Evolutionary conservation across 192 early-diverging fungal genomes (phyloP), one percentile per base, ranked within the genome.

Genomic region (Spizellomyces sp.): DNA sequence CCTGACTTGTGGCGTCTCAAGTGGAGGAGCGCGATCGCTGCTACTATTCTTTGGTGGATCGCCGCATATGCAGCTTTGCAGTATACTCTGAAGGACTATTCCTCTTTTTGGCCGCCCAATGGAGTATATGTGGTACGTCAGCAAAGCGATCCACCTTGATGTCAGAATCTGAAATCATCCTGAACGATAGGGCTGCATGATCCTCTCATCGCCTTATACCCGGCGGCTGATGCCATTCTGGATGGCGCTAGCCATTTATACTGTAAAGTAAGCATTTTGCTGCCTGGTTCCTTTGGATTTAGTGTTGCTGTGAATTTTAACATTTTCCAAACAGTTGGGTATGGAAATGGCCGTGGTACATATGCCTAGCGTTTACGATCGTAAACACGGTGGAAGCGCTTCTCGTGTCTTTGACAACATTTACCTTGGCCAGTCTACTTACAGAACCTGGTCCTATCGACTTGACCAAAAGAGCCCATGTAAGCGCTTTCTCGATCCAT

Each of bases 81-180:
- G 5, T 65, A 48, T 47, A 65, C 64, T 17, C 44, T 65, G 15
- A 22, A 65, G n/a, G 64, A 65, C 22, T 65, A 54, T 47, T 65
- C 64, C 12, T 65, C 64, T 45, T 65, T 65, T n/a, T 65, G 64
- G 64, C 64, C 64, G 3, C 64, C 64, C 4, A 65, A 65, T 42
- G 64, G 64, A 12, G 22, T 65, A 48, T 65, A 65, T 22, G 64
- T 65, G 27, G 27, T 36, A 36, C 27, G 27, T 36, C 27, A 36
- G 27, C 27, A 36, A 36, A 36, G 27, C 0, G 27, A 36, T 36
- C 27, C 27, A 36, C 27, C 27, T 36, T 36, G 27, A 36, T 36
- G 27, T 36, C 27, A 36, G 27, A 36, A 36, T 36, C 27, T 36
- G 27, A 36, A 36, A 36, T 36, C 27, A 36, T 36, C 27, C 27